Evolutionary conservation across 2,329 filamentous ascomycete species (phyloP).

Genomic region (Spiromastix sp.): DNA sequence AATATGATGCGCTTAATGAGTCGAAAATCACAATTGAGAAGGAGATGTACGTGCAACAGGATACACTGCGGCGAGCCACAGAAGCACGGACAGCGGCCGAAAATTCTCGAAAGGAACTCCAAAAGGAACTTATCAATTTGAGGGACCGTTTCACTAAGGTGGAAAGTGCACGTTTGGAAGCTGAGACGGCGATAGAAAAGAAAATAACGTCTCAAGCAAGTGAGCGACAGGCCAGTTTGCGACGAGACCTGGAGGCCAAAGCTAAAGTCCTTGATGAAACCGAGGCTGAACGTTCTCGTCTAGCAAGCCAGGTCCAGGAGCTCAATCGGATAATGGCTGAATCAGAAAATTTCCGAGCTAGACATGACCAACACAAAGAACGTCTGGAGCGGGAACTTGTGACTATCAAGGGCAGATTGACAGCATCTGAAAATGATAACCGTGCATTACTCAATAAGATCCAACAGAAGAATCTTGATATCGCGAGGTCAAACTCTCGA

Average conservation of each 20-base stretch:
- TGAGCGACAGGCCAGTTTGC: conserved; percentile 68
- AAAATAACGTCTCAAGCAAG: conserved; percentile 66
- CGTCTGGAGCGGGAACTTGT: conserved; percentile 82
- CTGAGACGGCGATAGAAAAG: conserved; percentile 70
- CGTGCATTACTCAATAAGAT: conserved; percentile 90
- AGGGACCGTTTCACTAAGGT: conserved; percentile 74
- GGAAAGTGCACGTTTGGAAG: conserved; percentile 75
- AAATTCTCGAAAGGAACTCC: conserved; percentile 78
- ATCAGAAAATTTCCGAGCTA: conserved; percentile 78
- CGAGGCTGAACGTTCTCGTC: conserved; percentile 65
- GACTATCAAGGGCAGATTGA: conserved; percentile 78
- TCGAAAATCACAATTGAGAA: conserved; percentile 97
- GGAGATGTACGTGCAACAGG: conserved; percentile 91
- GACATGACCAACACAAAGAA: conserved; percentile 90
- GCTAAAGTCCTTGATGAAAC: conserved; percentile 66
- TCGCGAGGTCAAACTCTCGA: conserved; percentile 78
- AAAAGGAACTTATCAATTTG: conserved; percentile 71
- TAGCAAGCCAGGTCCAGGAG: conserved; percentile 71
- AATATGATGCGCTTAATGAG: conserved; percentile 79
- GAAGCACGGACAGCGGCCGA: conserved; percentile 73
- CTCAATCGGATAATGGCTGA: conserved; percentile 80
- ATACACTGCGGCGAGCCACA: conserved; percentile 74
- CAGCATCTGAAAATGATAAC: conserved; percentile 94
- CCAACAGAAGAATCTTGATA: conserved; percentile 93
- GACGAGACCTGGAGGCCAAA: conserved; percentile 70